phyloP scores from a whole-genome alignment of 1,284 basidiomycete species.

The Rhizoctonia solani region DNA sequence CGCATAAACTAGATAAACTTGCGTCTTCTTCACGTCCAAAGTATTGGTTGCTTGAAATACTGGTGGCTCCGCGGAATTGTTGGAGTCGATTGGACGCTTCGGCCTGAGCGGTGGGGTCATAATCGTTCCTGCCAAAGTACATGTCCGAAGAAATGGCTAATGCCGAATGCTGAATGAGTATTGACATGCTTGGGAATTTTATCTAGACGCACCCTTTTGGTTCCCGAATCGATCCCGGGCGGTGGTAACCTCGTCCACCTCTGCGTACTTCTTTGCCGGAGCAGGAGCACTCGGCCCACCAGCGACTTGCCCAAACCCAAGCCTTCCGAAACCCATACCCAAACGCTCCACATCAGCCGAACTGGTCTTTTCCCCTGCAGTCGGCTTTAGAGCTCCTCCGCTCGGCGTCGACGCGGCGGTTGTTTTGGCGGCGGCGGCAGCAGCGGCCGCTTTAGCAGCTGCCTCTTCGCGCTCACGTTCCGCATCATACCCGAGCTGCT shows the following conservation, averaged over 20 bases:
- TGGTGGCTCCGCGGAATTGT: slow-evolving; percentile 88
- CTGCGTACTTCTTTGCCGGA: slow-evolving; percentile 33
- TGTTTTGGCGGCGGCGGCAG: slow-evolving; percentile 43
- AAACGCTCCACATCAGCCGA: slow-evolving; percentile 62
- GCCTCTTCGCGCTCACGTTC: slow-evolving; percentile 69
- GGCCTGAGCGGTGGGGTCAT: slow-evolving; percentile 72
- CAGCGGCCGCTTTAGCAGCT: slow-evolving; percentile 50
- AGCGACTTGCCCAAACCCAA: slow-evolving; percentile 88
- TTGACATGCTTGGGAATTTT: no score
- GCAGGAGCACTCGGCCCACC: slow-evolving; percentile 50
- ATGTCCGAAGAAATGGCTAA: slow-evolving; percentile 92
- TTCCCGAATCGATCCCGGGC: slow-evolving; percentile 90
- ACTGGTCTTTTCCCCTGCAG: slow-evolving; percentile 47
- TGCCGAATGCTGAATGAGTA: neutral
- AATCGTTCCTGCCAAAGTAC: slow-evolving; percentile 91
- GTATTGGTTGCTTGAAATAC: slow-evolving; percentile 95
- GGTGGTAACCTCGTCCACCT: slow-evolving; percentile 71
- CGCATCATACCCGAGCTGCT: slow-evolving; percentile 86
- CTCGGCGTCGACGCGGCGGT: slow-evolving; percentile 46
- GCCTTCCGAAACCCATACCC: slow-evolving; percentile 79
- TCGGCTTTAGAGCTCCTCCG: slow-evolving; percentile 39
- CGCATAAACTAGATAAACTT: slow-evolving; percentile 42
- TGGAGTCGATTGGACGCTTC: slow-evolving; percentile 85
- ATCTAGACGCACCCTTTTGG: slow-evolving; percentile 66
- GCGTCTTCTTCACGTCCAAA: slow-evolving; percentile 93